Conservation (phyloP, 306 rosid species). For the Macrotyloma uniflorum region DNA sequence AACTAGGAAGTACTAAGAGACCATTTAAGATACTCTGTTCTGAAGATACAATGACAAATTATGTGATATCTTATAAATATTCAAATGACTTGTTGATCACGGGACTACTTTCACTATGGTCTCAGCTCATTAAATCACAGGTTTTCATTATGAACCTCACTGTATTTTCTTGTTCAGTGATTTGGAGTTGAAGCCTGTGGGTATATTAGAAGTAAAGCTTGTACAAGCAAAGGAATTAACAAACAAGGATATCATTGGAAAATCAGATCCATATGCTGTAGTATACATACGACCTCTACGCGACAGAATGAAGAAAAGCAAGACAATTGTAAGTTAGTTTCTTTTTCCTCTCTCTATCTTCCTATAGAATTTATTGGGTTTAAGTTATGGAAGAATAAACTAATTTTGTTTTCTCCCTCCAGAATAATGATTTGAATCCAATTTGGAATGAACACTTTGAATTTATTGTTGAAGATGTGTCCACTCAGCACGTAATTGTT, state of each 20-base stretch:
- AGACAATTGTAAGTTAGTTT: constrained; percentile 69
- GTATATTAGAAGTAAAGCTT: constrained; percentile 93
- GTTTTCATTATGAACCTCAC: constrained; percentile 22
- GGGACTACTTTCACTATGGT: constrained; percentile 35
- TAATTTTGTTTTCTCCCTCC: constrained; percentile 33
- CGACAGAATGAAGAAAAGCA: constrained; percentile 87
- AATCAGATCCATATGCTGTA: constrained; percentile 93
- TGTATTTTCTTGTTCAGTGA: constrained; percentile 64
- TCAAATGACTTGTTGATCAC: background rate
- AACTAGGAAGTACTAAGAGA: background rate
- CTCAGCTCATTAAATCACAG: constrained; percentile 30
- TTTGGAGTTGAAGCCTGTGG: constrained; percentile 91
- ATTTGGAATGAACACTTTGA: constrained; percentile 98
- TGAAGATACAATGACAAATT: background rate
- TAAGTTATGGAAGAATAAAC: constrained; percentile 34
- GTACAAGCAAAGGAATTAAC: constrained; percentile 95
- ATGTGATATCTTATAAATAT: constrained; percentile 9
- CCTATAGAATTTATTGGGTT: constrained; percentile 24
- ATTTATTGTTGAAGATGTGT: constrained; percentile 81
- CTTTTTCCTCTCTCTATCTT: constrained; percentile 7
- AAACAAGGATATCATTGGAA: constrained; percentile 92
- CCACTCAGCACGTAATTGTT: constrained; percentile 83
- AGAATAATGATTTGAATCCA: constrained; percentile 96
- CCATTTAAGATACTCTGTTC: background rate
- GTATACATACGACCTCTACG: constrained; percentile 77